Base-by-base conservation (phyloP, 768 basidiomycete species). In the Mycena capillaripes region DNA sequence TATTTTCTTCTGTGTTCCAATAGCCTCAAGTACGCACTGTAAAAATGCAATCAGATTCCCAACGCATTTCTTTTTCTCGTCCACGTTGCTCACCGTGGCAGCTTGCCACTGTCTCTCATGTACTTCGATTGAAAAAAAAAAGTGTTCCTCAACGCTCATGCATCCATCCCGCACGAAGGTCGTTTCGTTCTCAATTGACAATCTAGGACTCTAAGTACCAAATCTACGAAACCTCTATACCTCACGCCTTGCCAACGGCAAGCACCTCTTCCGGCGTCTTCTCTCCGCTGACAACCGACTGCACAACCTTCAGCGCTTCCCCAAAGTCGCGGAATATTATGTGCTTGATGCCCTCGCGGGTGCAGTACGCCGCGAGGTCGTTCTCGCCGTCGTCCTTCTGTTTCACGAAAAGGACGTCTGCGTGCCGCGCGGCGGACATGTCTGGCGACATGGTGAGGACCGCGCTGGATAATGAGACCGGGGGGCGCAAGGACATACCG, bases 321-420 rank as follows among this genome's bases (percentile, higher is more conserved):
- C 85, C 76, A 84, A 96, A 97, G 78, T 95, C 89, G 42, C 82
- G 77, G 80, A 98, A 98, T 3, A 93, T 82, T 38, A 95, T 85
- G 79, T 97, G 95, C 70, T 88, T 88, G 76, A 99, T 97, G 14
- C 89, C 87, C 74, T 96, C 90, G 69, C 90, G 86, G 60, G 84
- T 88, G 85, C 97, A 98, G 82, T 95, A 97, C 17, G 86, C 86
- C 66, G 92, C 91, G 14, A 99, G 86, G 78, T 98, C 97, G 78
- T 97, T 98, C 75, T 94, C 94, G 38, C 91, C 92, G 68, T 89
- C 89, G 2, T 81, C 78, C 74, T 94, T 95, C 73, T 88, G 86
- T 82, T 98, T 99, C 73, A 97, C 96, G 79, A 99, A 98, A n/a
- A 99, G 88, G 23, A 97, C 84, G 81, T 99, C 97, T 21, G 98